phyloP scores from a whole-genome alignment of 2,329 filamentous ascomycete genomes.

The Aureobasidium melanogenum region DNA sequence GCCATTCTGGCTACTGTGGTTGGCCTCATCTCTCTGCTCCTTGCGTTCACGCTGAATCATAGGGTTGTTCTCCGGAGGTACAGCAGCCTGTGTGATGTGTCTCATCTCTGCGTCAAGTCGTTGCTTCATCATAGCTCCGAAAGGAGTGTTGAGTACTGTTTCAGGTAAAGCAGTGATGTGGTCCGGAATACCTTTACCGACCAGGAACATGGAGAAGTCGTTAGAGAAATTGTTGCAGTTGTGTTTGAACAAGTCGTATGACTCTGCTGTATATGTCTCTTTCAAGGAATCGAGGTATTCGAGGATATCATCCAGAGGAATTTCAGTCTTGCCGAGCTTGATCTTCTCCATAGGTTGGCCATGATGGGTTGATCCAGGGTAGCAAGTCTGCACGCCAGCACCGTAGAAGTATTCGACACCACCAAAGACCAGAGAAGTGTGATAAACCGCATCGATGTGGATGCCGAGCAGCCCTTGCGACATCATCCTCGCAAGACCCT shows the following conservation, averaged over 20 bases:
- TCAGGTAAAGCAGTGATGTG: slow-evolving; percentile 80
- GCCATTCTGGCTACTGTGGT: not conserved
- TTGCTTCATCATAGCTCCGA: slow-evolving; percentile 79
- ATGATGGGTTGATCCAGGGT: slow-evolving; percentile 76
- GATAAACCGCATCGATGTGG: slow-evolving; percentile 86
- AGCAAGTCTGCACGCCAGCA: slow-evolving; percentile 72
- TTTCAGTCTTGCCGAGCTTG: slow-evolving; percentile 63
- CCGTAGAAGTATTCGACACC: slow-evolving; percentile 90
- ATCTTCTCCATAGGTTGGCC: slow-evolving; percentile 72
- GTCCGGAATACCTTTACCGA: slow-evolving; percentile 79
- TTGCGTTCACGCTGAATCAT: slow-evolving; percentile 8
- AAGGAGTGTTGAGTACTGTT: slow-evolving; percentile 74
- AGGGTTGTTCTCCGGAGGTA: slow-evolving; percentile 26
- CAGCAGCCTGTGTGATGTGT: slow-evolving; percentile 51
- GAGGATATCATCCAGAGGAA: slow-evolving; percentile 72
- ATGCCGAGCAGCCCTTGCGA: slow-evolving; percentile 52
- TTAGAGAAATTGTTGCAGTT: slow-evolving; percentile 99
- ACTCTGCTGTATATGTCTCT: slow-evolving; percentile 66
- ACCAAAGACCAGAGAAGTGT: slow-evolving; percentile 79
- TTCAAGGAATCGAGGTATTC: slow-evolving; percentile 83
- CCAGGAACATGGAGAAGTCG: slow-evolving; percentile 78
- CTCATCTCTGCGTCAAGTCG: slow-evolving; percentile 60
- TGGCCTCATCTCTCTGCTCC: not conserved
- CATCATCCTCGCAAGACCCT: slow-evolving; percentile 38
- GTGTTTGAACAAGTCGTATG: slow-evolving; percentile 80